Evolutionary conservation across 2,329 filamentous ascomycete genomes (phyloP), one percentile per base, ranked within the genome.

Genomic region (Alternaria sp.): DNA sequence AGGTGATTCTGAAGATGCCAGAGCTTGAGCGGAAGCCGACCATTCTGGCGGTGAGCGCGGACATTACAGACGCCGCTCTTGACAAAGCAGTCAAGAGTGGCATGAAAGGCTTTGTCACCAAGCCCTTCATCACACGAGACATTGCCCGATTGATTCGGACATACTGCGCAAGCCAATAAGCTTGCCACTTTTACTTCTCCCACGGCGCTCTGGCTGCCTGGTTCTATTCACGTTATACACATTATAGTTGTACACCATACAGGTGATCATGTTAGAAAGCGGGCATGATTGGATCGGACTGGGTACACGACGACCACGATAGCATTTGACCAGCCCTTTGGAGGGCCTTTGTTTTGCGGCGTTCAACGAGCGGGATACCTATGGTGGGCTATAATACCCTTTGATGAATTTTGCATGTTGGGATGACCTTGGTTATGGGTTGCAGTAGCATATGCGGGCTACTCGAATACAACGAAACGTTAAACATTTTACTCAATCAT

Each of bases 71-170:
- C 59, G 85, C 85, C 46, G 87, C 88, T 8, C 79, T 89, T 54
- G 83, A 85, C 55, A 82, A 86, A 52, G 88, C 87, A 16, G 86
- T 83, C 7, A 82, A 83, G 67, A 87, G 86, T 6, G 88, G 88
- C 38, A 90, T 91, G 83, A 87, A 86, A 71, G 88, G 88, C 3
- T 89, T 89, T 67, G 86, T 90, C 82, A 88, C 87, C 39, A 91
- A 91, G 72, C 88, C 88, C 7, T 90, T 88, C 74, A 88, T 88
- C 72, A 79, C 89, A 56, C 76, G 83, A 56, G 88, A 89, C 74
- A 78, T 90, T 66, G 86, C 89, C 75, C 82, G 84, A 61, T 75
- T 89, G 69, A 88, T 90, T 63, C 70, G 78, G 51, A 80, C 83
- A 66, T 82, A 83, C 62, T 83, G 81, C 66, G 66, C 67, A 36